These are phyloP conservation scores for Pterulicium gracile DNA, from an alignment of 1,284 basidiomycete genomes.

Conservation along the genomic window DNA sequence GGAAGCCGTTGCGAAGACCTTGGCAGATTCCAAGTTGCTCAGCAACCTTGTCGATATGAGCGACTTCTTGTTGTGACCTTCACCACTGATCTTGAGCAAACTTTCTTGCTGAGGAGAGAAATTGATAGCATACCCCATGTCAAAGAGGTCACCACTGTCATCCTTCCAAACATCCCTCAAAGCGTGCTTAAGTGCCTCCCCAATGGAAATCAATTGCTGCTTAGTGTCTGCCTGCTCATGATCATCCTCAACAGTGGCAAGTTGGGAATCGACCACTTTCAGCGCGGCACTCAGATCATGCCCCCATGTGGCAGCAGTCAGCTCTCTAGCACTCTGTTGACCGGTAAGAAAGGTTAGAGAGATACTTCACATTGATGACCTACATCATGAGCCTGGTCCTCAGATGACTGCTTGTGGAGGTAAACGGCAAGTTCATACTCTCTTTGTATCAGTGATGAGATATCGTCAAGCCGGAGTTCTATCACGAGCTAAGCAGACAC, in stretches of 20 bases:
- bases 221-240: constrained; percentile 13
- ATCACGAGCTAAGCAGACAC: constrained; percentile 25
- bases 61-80: constrained; percentile 58
- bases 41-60: constrained; percentile 54
- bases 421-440: constrained; percentile 58
- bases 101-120: neutral
- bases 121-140: constrained; percentile 51
- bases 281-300: constrained; percentile 61
- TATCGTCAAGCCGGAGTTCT: constrained; percentile 33
- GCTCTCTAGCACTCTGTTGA: constrained; percentile 64
- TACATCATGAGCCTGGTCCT: constrained; percentile 73
- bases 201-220: constrained; percentile 33
- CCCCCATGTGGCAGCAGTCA: constrained; percentile 62
- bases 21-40: constrained; percentile 72
- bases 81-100: constrained; percentile 5
- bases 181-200: constrained; percentile 43
- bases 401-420: constrained; percentile 54
- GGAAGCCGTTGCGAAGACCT: constrained; percentile 65
- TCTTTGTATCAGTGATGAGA: constrained; percentile 46
- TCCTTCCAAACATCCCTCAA: constrained; percentile 63
- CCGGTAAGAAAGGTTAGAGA: neutral
- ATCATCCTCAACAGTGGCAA: constrained; percentile 23
- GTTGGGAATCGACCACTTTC: constrained; percentile 28
- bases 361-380: constrained; percentile 13
- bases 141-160: constrained; percentile 56